Conservation (phyloP, 352 stramenopile genomes). For the Pythium oligandrum region DNA sequence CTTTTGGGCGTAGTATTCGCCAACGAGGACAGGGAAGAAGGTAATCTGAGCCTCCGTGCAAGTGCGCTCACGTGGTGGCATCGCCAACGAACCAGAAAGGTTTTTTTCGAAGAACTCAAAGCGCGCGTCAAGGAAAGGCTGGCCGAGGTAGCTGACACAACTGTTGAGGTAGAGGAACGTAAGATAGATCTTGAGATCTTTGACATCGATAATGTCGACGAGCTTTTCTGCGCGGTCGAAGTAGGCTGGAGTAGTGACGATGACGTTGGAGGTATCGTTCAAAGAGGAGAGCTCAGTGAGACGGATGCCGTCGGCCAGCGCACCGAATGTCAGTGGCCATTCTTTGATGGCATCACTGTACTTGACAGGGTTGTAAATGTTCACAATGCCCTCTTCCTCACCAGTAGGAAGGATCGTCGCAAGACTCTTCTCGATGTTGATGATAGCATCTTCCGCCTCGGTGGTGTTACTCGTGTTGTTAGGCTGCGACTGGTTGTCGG, state of each 20-base stretch:
- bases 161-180: slow-evolving; percentile 37
- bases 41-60: slow-evolving; percentile 33
- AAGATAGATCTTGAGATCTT: slow-evolving; percentile 44
- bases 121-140: slow-evolving; percentile 69
- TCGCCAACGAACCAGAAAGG: slow-evolving; percentile 56
- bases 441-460: slow-evolving; percentile 26
- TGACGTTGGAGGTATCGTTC: slow-evolving; percentile 26
- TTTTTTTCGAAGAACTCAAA: slow-evolving; percentile 85
- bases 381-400: slow-evolving; percentile 50
- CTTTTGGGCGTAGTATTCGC: slow-evolving; percentile 76
- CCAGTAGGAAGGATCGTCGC: slow-evolving; percentile 60
- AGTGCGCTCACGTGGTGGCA: slow-evolving; percentile 50
- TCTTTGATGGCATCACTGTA: slow-evolving; percentile 41
- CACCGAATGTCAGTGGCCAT: slow-evolving; percentile 43
- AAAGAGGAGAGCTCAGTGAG: slow-evolving; percentile 30
- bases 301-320: slow-evolving; percentile 25
- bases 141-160: slow-evolving; percentile 28
- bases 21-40: slow-evolving; percentile 38
- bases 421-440: slow-evolving; percentile 62
- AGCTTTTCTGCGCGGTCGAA: slow-evolving; percentile 42
- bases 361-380: slow-evolving; percentile 79
- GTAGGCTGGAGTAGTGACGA: slow-evolving; percentile 42
- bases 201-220: slow-evolving; percentile 20
- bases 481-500: slow-evolving; percentile 26
- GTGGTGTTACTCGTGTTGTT: neutral